Evolutionary conservation across 2,329 filamentous ascomycete genomes (phyloP).

Genomic region (Aciculosporium take): DNA sequence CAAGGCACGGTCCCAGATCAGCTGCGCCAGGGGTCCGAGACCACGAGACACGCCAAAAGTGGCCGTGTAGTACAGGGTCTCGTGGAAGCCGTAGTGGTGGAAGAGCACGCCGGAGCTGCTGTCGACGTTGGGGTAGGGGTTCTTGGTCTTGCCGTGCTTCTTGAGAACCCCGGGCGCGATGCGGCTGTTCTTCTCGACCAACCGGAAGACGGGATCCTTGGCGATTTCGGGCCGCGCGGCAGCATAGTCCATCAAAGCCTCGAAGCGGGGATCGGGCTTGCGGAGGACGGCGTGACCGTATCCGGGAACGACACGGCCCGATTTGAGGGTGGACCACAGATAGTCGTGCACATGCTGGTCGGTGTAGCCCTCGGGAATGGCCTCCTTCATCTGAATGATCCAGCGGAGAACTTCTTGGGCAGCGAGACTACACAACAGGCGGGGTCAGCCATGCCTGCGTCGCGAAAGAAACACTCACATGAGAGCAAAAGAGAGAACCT

Average conservation of each 20-base stretch:
- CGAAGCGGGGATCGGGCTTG: constrained; percentile 92
- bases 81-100: constrained; percentile 95
- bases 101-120: constrained; percentile 87
- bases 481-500: neutral
- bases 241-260: constrained; percentile 94
- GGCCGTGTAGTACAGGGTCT: constrained; percentile 85
- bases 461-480: neutral
- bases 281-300: constrained; percentile 93
- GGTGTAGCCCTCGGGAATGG: constrained; percentile 63
- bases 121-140: constrained; percentile 95
- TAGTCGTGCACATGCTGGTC: constrained; percentile 77
- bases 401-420: constrained; percentile 95
- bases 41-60: constrained; percentile 56
- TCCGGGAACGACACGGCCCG: constrained; percentile 83
- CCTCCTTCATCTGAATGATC: constrained; percentile 90
- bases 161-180: constrained; percentile 82
- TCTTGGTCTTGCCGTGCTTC: constrained; percentile 96
- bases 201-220: constrained; percentile 76
- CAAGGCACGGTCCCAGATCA: constrained; percentile 90
- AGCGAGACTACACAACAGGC: constrained; percentile 45
- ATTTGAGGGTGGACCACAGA: constrained; percentile 86
- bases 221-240: constrained; percentile 72
- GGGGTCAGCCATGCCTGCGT: neutral
- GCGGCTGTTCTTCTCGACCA: constrained; percentile 85
- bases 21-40: constrained; percentile 78